Percentiles rank a stretch among this genome's conserved stretches.
phyloP scores from a whole-genome alignment of 2,329 filamentous ascomycete species.

The Elsinoe ampelina region DNA sequence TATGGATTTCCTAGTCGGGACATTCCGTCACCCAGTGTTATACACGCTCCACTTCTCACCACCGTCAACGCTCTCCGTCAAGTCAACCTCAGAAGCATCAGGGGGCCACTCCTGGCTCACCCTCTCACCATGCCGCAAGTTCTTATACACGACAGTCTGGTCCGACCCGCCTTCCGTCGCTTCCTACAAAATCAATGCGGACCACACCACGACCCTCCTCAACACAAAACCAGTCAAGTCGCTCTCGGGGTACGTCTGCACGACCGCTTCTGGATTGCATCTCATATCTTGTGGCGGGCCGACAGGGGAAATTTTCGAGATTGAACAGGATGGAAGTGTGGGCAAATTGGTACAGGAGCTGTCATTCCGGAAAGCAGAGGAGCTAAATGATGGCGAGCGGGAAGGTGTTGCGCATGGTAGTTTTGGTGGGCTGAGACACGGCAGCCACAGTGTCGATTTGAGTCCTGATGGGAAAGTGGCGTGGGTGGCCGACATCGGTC shows the following conservation, averaged over 20 bases:
- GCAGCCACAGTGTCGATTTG: conserved; percentile 26
- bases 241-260: conserved; percentile 25
- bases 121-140: conserved; percentile 22
- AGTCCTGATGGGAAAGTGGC: conserved; percentile 23
- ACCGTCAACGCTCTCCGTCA: conserved; percentile 15
- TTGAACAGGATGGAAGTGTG: conserved; percentile 23
- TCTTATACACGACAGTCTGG: conserved; percentile 30
- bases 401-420: conserved; percentile 26
- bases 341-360: conserved; percentile 26
- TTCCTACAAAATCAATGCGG: conserved; percentile 22
- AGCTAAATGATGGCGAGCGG: conserved; percentile 20
- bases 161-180: conserved; percentile 26
- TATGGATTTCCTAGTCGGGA: conserved; percentile 30
- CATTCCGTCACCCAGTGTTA: conserved; percentile 26
- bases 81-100: conserved; percentile 24
- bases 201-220: conserved; percentile 23
- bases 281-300: conserved; percentile 28
- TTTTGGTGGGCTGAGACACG: conserved; percentile 28
- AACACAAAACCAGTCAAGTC: conserved; percentile 26
- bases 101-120: conserved; percentile 29
- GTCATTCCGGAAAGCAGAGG: conserved; percentile 23
- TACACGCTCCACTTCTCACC: conserved; percentile 27
- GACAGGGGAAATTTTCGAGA: conserved; percentile 26
- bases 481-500: conserved; percentile 28
- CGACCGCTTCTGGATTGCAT: conserved; percentile 19